Percentiles rank a stretch among this genome's conserved stretches.
Evolutionary conservation across 108 stramenopile species (phyloP).

Genomic region (Pinguiococcus pyrenoidosus): DNA sequence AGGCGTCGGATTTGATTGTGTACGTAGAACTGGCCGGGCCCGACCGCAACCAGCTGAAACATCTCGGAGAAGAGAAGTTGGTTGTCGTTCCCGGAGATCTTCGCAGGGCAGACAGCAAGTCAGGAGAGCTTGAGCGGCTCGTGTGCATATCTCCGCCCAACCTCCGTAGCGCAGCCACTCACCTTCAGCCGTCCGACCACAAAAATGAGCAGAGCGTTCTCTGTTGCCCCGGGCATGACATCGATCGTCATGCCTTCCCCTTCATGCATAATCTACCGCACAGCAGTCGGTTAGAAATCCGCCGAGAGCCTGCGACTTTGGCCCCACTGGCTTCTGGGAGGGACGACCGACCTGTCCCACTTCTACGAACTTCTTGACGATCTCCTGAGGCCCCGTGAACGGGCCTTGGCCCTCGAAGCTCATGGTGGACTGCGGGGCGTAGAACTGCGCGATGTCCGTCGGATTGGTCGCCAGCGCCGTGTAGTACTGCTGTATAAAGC

Average conservation of each 20-base stretch:
- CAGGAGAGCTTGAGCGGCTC: background rate
- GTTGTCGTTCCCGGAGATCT: conserved; percentile 64
- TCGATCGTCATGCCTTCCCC: conserved; percentile 70
- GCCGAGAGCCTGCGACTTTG: background rate
- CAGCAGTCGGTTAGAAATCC: conserved; percentile 3
- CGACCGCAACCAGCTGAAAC: conserved; percentile 72
- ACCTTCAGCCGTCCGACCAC: conserved; percentile 51
- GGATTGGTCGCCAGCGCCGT: conserved; percentile 45
- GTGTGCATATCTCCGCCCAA: background rate
- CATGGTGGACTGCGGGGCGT: conserved; percentile 46
- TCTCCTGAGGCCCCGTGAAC: conserved; percentile 38
- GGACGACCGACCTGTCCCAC: background rate
- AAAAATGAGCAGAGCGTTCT: conserved; percentile 59
- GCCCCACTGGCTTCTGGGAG: background rate
- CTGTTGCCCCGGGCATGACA: conserved; percentile 55
- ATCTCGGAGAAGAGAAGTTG: conserved; percentile 85
- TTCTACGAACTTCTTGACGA: conserved; percentile 46
- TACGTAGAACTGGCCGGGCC: conserved; percentile 69
- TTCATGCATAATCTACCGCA: conserved; percentile 50
- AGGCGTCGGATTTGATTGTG: conserved; percentile 85
- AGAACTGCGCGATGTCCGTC: conserved; percentile 52
- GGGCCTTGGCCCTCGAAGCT: conserved; percentile 71
- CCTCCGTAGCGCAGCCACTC: background rate
- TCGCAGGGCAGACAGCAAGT: background rate
- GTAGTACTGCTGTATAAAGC: conserved; percentile 65